Conservation (phyloP, 441 rosid genomes). For the Hura crepitans region DNA sequence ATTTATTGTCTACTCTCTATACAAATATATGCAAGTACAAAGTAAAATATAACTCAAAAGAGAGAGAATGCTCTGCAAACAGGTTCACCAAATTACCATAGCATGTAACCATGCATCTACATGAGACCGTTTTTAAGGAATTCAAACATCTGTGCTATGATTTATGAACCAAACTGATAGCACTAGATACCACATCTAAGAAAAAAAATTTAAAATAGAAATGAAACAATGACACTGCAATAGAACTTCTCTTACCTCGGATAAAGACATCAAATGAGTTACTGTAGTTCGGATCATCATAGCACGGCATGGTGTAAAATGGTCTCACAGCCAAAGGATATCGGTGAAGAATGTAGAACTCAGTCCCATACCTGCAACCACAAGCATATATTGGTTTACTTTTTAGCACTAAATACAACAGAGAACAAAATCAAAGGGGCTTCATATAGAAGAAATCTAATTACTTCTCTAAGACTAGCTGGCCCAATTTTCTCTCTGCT, state of each 20-base stretch:
- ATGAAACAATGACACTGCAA: not conserved
- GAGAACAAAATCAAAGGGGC: not conserved
- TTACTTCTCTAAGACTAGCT: constrained; percentile 80
- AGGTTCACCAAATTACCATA: not conserved
- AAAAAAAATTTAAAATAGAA: constrained; percentile 3
- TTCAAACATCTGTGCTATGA: not conserved
- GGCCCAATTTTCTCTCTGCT: constrained; percentile 82
- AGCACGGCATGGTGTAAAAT: constrained; percentile 91
- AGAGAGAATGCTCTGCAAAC: not conserved
- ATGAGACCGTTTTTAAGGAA: not conserved
- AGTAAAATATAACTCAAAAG: not conserved
- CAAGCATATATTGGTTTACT: constrained; percentile 6
- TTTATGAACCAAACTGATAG: not conserved
- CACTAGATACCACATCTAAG: constrained; percentile 8
- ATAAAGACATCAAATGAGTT: constrained; percentile 94
- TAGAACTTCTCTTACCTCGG: constrained; percentile 45
- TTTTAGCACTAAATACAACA: not conserved
- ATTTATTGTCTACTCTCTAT: not conserved
- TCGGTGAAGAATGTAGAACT: constrained; percentile 78
- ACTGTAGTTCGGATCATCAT: constrained; percentile 62
- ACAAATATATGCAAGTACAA: not conserved
- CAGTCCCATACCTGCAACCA: constrained; percentile 60
- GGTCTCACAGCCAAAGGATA: constrained; percentile 81
- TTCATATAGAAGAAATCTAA: not conserved
- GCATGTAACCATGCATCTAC: not conserved